Evolutionary conservation across 1,139 yeast genomes (phyloP).

Genomic region (Suhomyces guaymorum): DNA sequence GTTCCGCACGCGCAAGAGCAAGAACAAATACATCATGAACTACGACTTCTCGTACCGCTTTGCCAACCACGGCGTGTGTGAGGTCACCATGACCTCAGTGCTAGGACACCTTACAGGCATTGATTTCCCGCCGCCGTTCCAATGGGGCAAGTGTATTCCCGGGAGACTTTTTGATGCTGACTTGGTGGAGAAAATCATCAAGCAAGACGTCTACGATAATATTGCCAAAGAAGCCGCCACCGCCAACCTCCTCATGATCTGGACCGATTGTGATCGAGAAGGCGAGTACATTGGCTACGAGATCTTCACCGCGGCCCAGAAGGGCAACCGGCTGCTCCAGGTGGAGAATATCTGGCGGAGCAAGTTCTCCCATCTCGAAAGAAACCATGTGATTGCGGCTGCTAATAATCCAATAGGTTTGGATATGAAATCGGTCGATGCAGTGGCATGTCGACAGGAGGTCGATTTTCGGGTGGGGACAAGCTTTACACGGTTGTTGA

Average conservation of each 20-base stretch:
- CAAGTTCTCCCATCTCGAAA: conserved; percentile 82
- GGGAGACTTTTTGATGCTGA: conserved; percentile 70
- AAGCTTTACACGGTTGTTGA: conserved; percentile 79
- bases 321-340: conserved; percentile 50
- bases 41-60: conserved; percentile 74
- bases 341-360: conserved; percentile 65
- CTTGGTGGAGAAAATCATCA: conserved; percentile 41
- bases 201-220: conserved; percentile 61
- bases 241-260: conserved; percentile 73
- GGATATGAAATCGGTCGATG: conserved; percentile 72
- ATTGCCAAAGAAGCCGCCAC: conserved; percentile 64
- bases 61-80: conserved; percentile 57
- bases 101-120: conserved; percentile 74
- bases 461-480: conserved; percentile 88
- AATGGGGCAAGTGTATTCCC: conserved; percentile 73
- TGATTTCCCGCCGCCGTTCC: conserved; percentile 64
- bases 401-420: conserved; percentile 66
- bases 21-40: conserved; percentile 70
- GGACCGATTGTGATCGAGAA: conserved; percentile 99
- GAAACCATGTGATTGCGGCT: conserved; percentile 70
- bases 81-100: conserved; percentile 90
- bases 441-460: conserved; percentile 85
- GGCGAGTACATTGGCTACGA: conserved; percentile 97
- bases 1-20: conserved; percentile 47
- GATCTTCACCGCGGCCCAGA: conserved; percentile 65